Base-by-base conservation (phyloP, 148 eudicot genomes). In the Fallopia convolvulus region DNA sequence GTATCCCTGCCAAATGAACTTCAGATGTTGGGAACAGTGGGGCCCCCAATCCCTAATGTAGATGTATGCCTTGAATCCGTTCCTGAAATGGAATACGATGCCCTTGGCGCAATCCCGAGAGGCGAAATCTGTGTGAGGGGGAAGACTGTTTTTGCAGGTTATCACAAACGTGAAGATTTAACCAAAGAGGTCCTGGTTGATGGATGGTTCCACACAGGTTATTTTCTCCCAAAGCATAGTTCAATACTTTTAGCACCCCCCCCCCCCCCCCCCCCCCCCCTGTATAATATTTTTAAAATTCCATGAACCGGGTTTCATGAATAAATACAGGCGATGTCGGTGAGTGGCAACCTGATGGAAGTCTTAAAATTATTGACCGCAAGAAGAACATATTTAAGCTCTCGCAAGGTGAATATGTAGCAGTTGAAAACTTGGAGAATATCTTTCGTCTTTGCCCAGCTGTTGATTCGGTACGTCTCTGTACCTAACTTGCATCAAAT, bases 181-280 rank as follows among this genome's bases (percentile, higher is more conserved):
- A 94, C 99, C 5, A 84, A 85, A 77, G 99, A 95, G 85, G 99
- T 95, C 74, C n/a, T 92, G 83, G 41, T 87, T 78, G 92, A 95
- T 83, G 97, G 97, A 81, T 95, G 99, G 99, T 89, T 95, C 84
- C 97, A 92, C 86, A 90, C 98, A 88, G 98, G 97, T 94, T n/a
- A 44, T 94, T 12, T 20, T 44, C 55, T 73, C 75, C 53, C 75
- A 21, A 42, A 48, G 33, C 75, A 36, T 68, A 11, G 44, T 15
- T 68, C 10, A 68, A 15, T 68, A 32, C 46, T 68, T 15, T 66
- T 36, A 5, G 44, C 9, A 4, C 74, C 47, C 74, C 12, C 17
- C 9, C 11, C 74, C 47, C 74, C 12, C 17, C 9, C 11, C 74
- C 47, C 74, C 12, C 9, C 11, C 74, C 47, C 74, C 12, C 17